These are phyloP conservation scores for Candida tallmaniae DNA, from an alignment of 805 yeast genomes.

Conservation along the genomic window DNA sequence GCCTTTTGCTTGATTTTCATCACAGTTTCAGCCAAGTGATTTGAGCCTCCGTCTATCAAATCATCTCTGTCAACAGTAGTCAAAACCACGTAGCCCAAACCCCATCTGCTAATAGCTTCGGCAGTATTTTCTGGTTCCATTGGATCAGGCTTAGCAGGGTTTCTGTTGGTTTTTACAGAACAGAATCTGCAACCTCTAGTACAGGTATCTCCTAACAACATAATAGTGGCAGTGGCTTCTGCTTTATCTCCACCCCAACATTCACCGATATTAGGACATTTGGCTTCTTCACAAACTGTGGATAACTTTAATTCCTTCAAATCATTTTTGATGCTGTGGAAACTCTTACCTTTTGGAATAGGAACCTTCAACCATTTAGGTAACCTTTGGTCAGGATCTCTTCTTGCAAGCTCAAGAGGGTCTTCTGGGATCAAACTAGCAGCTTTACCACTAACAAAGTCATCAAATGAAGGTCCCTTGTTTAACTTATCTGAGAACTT, in stretches of 20 bases:
- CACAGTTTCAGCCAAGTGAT: slow-evolving; percentile 87
- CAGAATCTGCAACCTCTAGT: slow-evolving; percentile 99
- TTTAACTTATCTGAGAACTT: slow-evolving; percentile 65
- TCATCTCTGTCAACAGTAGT: slow-evolving; percentile 99
- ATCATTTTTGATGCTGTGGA: slow-evolving; percentile 75
- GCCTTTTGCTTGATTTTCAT: slow-evolving; percentile 78
- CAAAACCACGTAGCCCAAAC: slow-evolving; percentile 93
- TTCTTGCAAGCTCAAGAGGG: slow-evolving; percentile 72
- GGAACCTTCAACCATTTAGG: slow-evolving; percentile 96
- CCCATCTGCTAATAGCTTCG: slow-evolving; percentile 96
- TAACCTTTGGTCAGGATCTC: slow-evolving; percentile 63
- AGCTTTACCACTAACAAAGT: slow-evolving; percentile 81
- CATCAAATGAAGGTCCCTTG: slow-evolving; percentile 90
- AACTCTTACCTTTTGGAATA: slow-evolving; percentile 91
- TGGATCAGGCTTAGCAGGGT: slow-evolving; percentile 88
- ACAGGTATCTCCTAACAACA: slow-evolving; percentile 98
- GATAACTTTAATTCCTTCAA: slow-evolving; percentile 83
- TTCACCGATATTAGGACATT: slow-evolving; percentile 99
- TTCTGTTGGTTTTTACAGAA: slow-evolving; percentile 88
- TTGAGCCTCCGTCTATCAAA: slow-evolving; percentile 86
- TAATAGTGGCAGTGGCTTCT: slow-evolving; percentile 94
- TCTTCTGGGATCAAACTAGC: slow-evolving; percentile 54
- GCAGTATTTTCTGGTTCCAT: slow-evolving; percentile 97
- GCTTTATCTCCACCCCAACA: slow-evolving; percentile 98
- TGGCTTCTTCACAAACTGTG: slow-evolving; percentile 98